Evolutionary conservation across 2,329 filamentous ascomycete species (phyloP).

Genomic region (Curvularia sp.): DNA sequence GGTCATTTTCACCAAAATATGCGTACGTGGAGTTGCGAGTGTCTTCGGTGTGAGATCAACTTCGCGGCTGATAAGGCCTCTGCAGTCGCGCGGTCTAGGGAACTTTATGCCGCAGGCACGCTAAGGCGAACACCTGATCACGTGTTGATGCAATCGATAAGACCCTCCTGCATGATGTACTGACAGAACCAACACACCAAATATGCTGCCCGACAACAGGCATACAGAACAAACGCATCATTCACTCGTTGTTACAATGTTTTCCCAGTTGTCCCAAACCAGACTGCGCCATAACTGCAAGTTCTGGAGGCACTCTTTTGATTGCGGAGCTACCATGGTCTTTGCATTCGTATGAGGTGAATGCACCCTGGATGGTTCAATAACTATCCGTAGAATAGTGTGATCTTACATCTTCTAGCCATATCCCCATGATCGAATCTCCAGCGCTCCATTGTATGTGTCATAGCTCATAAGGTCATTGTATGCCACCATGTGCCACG

Average conservation of each 20-base stretch:
- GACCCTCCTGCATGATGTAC: not conserved
- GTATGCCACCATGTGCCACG: slow-evolving; percentile 20
- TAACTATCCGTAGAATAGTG: not conserved
- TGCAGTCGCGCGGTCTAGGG: slow-evolving; percentile 3
- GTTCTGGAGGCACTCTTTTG: slow-evolving; percentile 22
- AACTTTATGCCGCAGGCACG: slow-evolving; percentile 15
- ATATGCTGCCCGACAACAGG: not conserved
- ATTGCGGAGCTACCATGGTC: slow-evolving; percentile 9
- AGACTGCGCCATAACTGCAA: not conserved
- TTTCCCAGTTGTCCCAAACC: too few species aligned
- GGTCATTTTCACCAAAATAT: slow-evolving; percentile 1
- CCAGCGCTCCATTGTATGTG: slow-evolving; percentile 10
- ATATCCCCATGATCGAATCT: slow-evolving; percentile 13
- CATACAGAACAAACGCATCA: not conserved
- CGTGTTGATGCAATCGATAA: slow-evolving; percentile 18
- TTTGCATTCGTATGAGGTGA: not conserved
- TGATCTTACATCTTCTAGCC: slow-evolving; percentile 17
- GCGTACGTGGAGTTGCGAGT: not conserved
- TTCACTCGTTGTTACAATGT: not conserved
- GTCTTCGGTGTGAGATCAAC: not conserved
- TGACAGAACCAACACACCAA: not conserved
- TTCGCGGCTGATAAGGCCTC: not conserved
- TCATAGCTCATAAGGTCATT: slow-evolving; percentile 24
- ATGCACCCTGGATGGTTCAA: slow-evolving; percentile 1
- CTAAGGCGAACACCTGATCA: slow-evolving; percentile 28